Evolutionary conservation across 2,329 filamentous ascomycete species (phyloP), one percentile per base, ranked within the genome.

Genomic region (Exophiala alcalophila): DNA sequence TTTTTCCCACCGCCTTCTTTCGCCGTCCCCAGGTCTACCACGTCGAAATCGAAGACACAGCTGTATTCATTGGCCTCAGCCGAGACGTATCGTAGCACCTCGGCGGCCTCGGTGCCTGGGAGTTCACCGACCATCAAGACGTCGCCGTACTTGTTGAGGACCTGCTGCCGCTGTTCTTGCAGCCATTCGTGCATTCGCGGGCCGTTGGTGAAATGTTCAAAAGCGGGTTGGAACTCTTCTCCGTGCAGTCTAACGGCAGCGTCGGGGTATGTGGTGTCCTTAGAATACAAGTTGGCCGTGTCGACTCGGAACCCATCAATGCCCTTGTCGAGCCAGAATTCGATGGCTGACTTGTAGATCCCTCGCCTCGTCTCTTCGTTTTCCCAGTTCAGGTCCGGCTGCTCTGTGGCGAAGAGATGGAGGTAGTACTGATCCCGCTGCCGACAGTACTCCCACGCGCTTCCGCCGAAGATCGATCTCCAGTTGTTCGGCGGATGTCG

Each of bases 311-410:
- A 85, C 2, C 81, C 82, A 40, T 82, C 78, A 1, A 86, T 78
- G 3, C 84, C 84, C 20, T 74, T 73, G 28, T 82, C 69, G 1
- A 89, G 73, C 86, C 85, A 90, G 59, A 88, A 90, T 32, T 76
- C 72, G 74, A 88, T 84, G 1, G 80, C 70, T 5, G 71, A 73
- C 23, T 82, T 72, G 61, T 86, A 84, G 15, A 87, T 77, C 4
- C 83, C 84, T 23, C 72, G 64, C 4, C 84, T 74, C 0, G 79
- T 75, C 16, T 74, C 75, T 0, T 70, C 66, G 42, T 81, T 83
- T 58, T 88, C 83, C 84, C 84, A 90, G 62, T 90, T 90, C 10
- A 90, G 68, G 55, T 90, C 86, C 0, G 86, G 84, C 61, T 89
- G 84, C 50, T 84, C 76, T 7, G 74, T 73, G 6, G 79, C 77